Percentiles rank a stretch among this genome's conserved stretches.
These are phyloP conservation scores for Claviceps sp. DNA, from an alignment of 2,329 filamentous ascomycete species.

Conservation along the genomic window DNA sequence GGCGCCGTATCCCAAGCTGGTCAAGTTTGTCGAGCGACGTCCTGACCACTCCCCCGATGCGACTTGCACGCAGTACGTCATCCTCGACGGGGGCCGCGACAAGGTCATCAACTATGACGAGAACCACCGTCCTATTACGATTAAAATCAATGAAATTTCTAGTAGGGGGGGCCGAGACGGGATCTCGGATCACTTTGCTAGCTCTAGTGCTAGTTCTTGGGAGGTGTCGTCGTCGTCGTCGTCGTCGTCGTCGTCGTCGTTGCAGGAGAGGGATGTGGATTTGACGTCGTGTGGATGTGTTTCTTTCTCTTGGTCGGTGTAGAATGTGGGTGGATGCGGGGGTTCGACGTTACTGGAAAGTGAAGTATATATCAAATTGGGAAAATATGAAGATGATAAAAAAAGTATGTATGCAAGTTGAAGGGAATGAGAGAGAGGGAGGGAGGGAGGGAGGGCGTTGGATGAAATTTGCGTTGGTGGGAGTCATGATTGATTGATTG, in stretches of 20 bases:
- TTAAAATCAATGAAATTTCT: conserved; percentile 29
- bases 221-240: neutral
- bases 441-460: too few relatives aligned
- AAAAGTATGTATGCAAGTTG: neutral
- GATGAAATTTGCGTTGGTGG: too few relatives aligned
- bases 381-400: neutral
- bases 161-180: neutral
- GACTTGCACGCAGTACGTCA: conserved; percentile 34
- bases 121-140: conserved; percentile 25
- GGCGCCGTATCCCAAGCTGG: conserved; percentile 33
- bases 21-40: conserved; percentile 43
- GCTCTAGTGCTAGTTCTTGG: conserved; percentile 4
- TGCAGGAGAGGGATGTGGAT: conserved; percentile 3
- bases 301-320: conserved; percentile 5
- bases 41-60: conserved; percentile 20
- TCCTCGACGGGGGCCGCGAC: conserved; percentile 24
- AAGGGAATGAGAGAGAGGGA: too few relatives aligned
- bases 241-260: neutral
- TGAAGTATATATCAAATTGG: neutral
- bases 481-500: too few relatives aligned
- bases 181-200: conserved; percentile 1
- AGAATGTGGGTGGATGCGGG: too few relatives aligned
- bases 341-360: too few relatives aligned
- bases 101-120: conserved; percentile 19
- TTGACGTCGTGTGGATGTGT: conserved; percentile 5